Evolutionary conservation across 192 early-diverging fungal genomes (phyloP).

Genomic region (Coemansia sp.): DNA sequence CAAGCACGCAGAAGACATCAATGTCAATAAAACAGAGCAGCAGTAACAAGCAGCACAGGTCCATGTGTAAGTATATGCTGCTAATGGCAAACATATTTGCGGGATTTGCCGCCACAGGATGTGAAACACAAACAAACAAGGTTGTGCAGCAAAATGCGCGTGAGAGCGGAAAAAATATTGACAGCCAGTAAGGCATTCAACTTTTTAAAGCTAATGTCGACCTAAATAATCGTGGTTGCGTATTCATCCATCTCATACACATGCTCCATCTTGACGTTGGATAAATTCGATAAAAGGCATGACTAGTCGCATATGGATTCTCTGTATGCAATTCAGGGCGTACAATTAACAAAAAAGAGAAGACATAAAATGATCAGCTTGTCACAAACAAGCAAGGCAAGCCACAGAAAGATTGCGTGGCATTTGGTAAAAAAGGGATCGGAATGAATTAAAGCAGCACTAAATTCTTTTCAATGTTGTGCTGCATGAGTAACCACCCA

Average conservation of each 20-base stretch:
- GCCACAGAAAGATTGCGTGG: slow-evolving; percentile 4
- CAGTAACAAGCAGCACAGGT: not conserved
- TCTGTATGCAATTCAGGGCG: not conserved
- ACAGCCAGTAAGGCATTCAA: too few relatives aligned
- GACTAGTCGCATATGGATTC: not conserved
- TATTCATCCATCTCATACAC: too few relatives aligned
- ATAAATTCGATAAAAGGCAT: not conserved
- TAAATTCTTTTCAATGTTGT: not conserved
- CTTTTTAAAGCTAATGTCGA: too few relatives aligned
- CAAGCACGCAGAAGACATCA: not conserved
- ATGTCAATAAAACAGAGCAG: not conserved
- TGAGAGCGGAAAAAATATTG: not conserved
- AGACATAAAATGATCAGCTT: slow-evolving; percentile 1
- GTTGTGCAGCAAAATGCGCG: not conserved
- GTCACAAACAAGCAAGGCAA: slow-evolving; percentile 3
- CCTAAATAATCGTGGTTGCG: too few relatives aligned
- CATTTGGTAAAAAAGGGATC: slow-evolving; percentile 7
- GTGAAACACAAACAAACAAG: not conserved
- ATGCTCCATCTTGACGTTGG: not conserved
- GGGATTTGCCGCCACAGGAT: too few relatives aligned
- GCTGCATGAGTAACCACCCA: too few relatives aligned
- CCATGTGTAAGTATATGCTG: not conserved
- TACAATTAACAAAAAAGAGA: not conserved
- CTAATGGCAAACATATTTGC: too few relatives aligned
- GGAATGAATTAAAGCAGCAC: not conserved